phyloP scores from a whole-genome alignment of 192 early-diverging fungal genomes.

The Glomus cerebriforme region DNA sequence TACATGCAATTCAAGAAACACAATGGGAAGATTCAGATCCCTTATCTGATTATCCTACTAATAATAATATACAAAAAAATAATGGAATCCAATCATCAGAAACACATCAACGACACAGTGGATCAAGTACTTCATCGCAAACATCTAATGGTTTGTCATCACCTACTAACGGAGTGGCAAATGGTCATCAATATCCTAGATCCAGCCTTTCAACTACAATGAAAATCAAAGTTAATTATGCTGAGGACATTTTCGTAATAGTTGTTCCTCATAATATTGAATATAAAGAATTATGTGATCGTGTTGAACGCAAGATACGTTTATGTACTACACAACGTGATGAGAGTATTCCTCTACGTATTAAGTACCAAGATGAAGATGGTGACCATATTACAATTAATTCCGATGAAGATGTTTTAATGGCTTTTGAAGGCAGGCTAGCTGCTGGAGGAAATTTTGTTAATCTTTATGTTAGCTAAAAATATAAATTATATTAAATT shows the following conservation, averaged over 20 bases:
- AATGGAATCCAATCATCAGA: conserved; percentile 36
- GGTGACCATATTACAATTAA: conserved; percentile 86
- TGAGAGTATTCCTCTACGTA: conserved; percentile 58
- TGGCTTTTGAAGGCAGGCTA: conserved; percentile 81
- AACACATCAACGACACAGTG: conserved; percentile 15
- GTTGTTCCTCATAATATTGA: conserved; percentile 77
- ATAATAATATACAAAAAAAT: conserved; percentile 34
- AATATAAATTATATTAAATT: too few relatives aligned
- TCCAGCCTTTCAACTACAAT: conserved; percentile 47
- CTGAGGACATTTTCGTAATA: conserved; percentile 86
- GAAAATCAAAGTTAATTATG: conserved; percentile 89
- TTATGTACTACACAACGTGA: conserved; percentile 68
- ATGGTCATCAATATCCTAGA: conserved; percentile 38
- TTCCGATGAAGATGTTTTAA: conserved; percentile 86
- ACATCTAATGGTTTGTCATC: conserved; percentile 33
- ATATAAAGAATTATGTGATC: conserved; percentile 74
- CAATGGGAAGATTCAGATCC: conserved; percentile 36
- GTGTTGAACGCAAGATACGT: conserved; percentile 90
- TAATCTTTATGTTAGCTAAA: conserved; percentile 56
- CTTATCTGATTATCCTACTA: conserved; percentile 38
- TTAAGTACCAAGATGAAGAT: conserved; percentile 94
- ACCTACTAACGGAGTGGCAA: conserved; percentile 36
- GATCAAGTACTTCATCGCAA: conserved; percentile 21
- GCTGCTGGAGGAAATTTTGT: conserved; percentile 48
- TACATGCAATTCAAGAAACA: conserved; percentile 46